Evolutionary conservation across 106 monocot genomes (phyloP).

Genomic region (Narthecium ossifragum): DNA sequence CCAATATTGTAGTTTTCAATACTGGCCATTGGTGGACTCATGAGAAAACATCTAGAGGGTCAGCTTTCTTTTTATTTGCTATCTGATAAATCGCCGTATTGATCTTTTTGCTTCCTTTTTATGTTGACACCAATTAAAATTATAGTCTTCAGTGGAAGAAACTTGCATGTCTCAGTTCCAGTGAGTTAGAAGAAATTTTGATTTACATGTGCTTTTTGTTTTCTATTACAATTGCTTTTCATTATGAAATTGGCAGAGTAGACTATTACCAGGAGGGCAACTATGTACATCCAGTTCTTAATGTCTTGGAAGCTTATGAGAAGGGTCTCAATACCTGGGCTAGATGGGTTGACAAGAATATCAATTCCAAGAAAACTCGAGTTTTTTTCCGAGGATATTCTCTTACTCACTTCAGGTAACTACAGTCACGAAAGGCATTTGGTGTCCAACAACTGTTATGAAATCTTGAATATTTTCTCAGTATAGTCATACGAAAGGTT

Average conservation of each 20-base stretch:
- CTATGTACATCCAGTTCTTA: conserved; percentile 59
- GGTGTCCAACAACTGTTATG: too few relatives aligned
- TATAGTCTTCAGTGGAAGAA: too few relatives aligned
- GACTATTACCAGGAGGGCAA: conserved; percentile 93
- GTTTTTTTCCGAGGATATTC: conserved; percentile 90
- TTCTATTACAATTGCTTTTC: not conserved
- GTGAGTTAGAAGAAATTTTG: not conserved
- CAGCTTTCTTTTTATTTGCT: too few relatives aligned
- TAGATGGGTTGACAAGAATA: conserved; percentile 77
- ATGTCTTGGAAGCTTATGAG: conserved; percentile 70
- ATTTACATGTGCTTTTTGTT: not conserved
- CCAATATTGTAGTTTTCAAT: conserved; percentile 85
- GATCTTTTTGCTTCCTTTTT: too few relatives aligned
- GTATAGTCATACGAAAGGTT: too few relatives aligned
- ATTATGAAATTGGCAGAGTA: conserved; percentile 33
- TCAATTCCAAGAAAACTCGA: conserved; percentile 63
- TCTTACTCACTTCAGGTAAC: conserved; percentile 88
- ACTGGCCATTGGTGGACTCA: conserved; percentile 99
- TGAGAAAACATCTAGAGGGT: conserved; percentile 89
- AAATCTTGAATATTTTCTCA: too few relatives aligned
- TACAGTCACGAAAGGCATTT: too few relatives aligned
- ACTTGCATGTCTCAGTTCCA: too few relatives aligned
- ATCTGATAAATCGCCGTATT: too few relatives aligned
- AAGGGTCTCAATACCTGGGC: conserved; percentile 85
- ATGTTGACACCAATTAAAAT: too few relatives aligned